Evolutionary conservation across 352 stramenopile genomes (phyloP).

Genomic region (Phytophthora tubulina): DNA sequence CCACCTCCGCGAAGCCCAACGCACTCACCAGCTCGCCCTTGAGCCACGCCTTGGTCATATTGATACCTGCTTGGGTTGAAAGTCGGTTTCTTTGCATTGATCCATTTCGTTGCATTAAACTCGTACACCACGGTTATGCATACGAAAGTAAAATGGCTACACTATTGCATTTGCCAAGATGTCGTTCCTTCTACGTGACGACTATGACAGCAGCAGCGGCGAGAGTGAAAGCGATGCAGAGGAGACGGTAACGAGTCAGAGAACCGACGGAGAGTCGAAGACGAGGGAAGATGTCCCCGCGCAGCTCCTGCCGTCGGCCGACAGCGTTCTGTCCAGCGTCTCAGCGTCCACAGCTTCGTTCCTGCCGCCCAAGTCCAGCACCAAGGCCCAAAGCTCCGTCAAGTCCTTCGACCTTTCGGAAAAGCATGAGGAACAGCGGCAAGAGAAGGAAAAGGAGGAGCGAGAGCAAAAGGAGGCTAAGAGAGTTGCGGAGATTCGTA

Average conservation of each 20-base stretch:
- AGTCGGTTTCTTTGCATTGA: neutral
- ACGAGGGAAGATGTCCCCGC: neutral
- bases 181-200: slow-evolving; percentile 64
- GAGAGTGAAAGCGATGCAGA: slow-evolving; percentile 45
- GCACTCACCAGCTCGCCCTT: slow-evolving; percentile 65
- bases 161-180: slow-evolving; percentile 23
- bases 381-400: slow-evolving; percentile 22
- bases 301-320: slow-evolving; percentile 51
- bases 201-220: slow-evolving; percentile 53
- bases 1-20: slow-evolving; percentile 76
- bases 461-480: slow-evolving; percentile 1
- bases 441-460: slow-evolving; percentile 26
- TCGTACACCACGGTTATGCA: neutral
- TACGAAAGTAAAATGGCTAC: slow-evolving; percentile 23
- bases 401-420: slow-evolving; percentile 47
- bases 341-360: slow-evolving; percentile 50
- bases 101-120: neutral
- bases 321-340: slow-evolving; percentile 55
- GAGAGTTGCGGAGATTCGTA: neutral
- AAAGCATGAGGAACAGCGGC: slow-evolving; percentile 30
- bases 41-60: slow-evolving; percentile 62
- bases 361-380: slow-evolving; percentile 36
- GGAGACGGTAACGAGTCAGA: slow-evolving; percentile 3
- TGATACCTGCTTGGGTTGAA: slow-evolving; percentile 7
- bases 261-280: neutral